Percentiles rank a stretch among this genome's conserved stretches.
Evolutionary conservation across 805 yeast genomes (phyloP).

Genomic region (Candida ovalis): DNA sequence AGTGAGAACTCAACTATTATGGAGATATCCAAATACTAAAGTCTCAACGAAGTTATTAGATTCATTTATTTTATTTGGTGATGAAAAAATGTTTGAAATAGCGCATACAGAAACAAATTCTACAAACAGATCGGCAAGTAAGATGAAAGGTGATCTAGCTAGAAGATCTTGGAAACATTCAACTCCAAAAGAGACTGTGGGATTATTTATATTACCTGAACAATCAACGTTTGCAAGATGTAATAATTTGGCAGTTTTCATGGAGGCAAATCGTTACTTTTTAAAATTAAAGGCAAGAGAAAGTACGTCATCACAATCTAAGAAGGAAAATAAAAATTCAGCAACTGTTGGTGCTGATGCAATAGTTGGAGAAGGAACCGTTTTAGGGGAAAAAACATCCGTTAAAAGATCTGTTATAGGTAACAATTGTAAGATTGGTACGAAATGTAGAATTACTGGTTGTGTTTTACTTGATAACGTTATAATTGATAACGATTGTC

Average conservation of each 20-base stretch:
- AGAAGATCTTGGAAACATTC: slow-evolving; percentile 90
- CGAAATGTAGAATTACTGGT: slow-evolving; percentile 83
- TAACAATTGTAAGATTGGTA: slow-evolving; percentile 69
- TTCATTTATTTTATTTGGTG: slow-evolving; percentile 67
- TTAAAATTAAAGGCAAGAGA: slow-evolving; percentile 60
- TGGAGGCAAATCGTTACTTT: slow-evolving; percentile 84
- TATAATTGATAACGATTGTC: slow-evolving; percentile 70
- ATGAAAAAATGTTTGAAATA: slow-evolving; percentile 48
- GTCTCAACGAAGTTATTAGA: slow-evolving; percentile 76
- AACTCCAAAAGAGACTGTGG: slow-evolving; percentile 52
- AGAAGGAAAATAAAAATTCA: slow-evolving; percentile 34
- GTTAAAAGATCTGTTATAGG: slow-evolving; percentile 87
- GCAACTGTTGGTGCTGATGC: slow-evolving; percentile 90
- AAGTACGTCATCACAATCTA: slow-evolving; percentile 16
- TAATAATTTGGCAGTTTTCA: slow-evolving; percentile 73
- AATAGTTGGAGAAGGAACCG: slow-evolving; percentile 63
- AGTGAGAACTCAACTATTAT: slow-evolving; percentile 80
- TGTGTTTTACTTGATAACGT: slow-evolving; percentile 74
- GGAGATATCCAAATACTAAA: slow-evolving; percentile 79
- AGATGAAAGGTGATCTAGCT: slow-evolving; percentile 80
- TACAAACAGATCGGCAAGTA: slow-evolving; percentile 49
- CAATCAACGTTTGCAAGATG: slow-evolving; percentile 70
- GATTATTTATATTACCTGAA: slow-evolving; percentile 66
- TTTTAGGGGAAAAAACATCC: slow-evolving; percentile 75
- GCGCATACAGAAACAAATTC: slow-evolving; percentile 36